These are phyloP conservation scores for Gleditsia sinensis DNA, from an alignment of 306 rosid genomes.

Conservation along the genomic window DNA sequence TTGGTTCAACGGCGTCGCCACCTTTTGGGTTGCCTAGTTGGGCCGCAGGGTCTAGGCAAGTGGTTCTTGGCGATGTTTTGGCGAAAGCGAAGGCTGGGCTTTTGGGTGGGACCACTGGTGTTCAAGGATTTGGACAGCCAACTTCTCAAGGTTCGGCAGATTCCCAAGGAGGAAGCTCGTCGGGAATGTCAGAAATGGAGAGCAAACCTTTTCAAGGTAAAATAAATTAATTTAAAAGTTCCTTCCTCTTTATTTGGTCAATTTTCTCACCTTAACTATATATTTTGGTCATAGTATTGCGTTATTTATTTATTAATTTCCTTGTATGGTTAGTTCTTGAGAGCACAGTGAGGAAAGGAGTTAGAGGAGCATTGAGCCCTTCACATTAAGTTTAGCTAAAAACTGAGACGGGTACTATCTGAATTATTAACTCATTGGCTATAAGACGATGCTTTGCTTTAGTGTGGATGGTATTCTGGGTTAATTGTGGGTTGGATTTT, in stretches of 20 bases:
- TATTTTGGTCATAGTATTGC: not conserved
- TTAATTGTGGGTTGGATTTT: conserved; percentile 20
- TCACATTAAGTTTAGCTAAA: no score
- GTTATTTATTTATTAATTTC: not conserved
- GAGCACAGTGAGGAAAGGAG: no score
- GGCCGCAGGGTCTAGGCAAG: conserved; percentile 52
- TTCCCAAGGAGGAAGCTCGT: conserved; percentile 84
- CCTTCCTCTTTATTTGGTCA: not conserved
- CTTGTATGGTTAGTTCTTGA: conserved; percentile 7
- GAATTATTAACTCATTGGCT: no score
- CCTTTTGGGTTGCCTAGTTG: conserved; percentile 47
- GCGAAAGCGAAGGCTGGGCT: conserved; percentile 47
- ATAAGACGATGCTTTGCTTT: conserved; percentile 23
- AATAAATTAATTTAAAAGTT: conserved; percentile 8
- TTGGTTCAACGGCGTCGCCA: conserved; percentile 23
- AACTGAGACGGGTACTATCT: no score
- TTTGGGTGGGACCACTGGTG: conserved; percentile 32
- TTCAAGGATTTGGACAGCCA: conserved; percentile 48
- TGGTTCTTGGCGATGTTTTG: conserved; percentile 41
- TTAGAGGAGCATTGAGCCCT: no score
- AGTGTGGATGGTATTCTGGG: conserved; percentile 9
- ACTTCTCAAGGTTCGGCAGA: conserved; percentile 74
- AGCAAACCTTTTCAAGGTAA: conserved; percentile 72
- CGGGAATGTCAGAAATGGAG: conserved; percentile 83
- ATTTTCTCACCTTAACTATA: not conserved